Conservation (phyloP, 257 asterid species). For the Ehretia macrophylla region DNA sequence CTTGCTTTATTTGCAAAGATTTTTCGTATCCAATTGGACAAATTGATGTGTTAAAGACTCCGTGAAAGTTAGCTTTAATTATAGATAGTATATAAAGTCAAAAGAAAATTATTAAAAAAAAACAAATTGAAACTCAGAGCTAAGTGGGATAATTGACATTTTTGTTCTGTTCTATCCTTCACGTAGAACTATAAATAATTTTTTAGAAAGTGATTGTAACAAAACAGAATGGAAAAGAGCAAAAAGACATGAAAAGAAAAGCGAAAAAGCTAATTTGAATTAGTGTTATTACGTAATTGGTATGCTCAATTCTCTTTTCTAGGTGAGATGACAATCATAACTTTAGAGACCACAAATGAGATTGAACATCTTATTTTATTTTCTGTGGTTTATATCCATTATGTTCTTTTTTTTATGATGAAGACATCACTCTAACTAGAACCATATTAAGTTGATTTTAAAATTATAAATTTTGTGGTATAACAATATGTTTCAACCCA, state of each 20-base stretch:
- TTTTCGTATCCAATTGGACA: not conserved
- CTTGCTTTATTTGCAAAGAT: not conserved
- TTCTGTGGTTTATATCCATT: not conserved
- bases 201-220: not conserved
- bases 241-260: constrained; percentile 29
- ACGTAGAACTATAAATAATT: not conserved
- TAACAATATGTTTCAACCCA: too few species aligned
- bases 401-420: too few species aligned
- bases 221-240: constrained; percentile 3
- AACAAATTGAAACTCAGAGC: too few species aligned
- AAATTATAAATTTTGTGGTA: too few species aligned
- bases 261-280: not conserved
- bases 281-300: not conserved
- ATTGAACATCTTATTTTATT: constrained; percentile 6
- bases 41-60: too few species aligned
- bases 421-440: too few species aligned
- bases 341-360: not conserved
- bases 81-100: too few species aligned
- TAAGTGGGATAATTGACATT: too few species aligned
- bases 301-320: constrained; percentile 8
- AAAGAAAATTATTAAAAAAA: too few species aligned
- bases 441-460: too few species aligned
- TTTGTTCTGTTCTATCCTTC: too few species aligned
- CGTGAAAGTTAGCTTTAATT: too few species aligned
- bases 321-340: not conserved